phyloP scores from a whole-genome alignment of 2,329 filamentous ascomycete genomes.

The Stagonosporopsis chrysanthemi region DNA sequence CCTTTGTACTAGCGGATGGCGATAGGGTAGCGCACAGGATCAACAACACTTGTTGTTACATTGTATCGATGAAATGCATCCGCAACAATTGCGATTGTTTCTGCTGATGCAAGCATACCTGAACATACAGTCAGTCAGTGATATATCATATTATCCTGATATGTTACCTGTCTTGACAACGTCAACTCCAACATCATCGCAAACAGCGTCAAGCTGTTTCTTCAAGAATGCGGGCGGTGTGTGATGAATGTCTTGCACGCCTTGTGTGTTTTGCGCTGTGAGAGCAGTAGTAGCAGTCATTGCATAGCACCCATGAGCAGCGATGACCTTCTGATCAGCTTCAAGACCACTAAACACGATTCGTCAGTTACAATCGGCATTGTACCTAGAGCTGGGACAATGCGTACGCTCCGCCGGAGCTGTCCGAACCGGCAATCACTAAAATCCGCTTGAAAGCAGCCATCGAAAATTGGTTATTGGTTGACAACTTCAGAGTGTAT shows the following conservation, averaged over 20 bases:
- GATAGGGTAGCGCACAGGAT: constrained; percentile 67
- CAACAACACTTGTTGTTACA: constrained; percentile 69
- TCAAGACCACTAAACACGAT: constrained; percentile 75
- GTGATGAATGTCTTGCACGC: constrained; percentile 81
- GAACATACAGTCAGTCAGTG: constrained; percentile 12
- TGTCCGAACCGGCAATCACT: constrained; percentile 87
- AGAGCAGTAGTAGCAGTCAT: constrained; percentile 95
- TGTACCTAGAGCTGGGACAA: constrained; percentile 23
- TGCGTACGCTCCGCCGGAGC: constrained; percentile 84
- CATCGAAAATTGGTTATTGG: constrained; percentile 29
- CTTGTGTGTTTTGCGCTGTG: constrained; percentile 93
- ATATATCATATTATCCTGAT: background rate
- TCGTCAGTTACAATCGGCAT: constrained; percentile 28
- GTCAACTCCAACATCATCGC: constrained; percentile 85
- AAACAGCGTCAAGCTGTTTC: constrained; percentile 84
- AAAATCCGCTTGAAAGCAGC: constrained; percentile 64
- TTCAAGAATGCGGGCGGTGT: constrained; percentile 79
- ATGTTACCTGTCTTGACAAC: constrained; percentile 84
- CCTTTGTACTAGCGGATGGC: background rate
- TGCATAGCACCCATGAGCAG: constrained; percentile 90
- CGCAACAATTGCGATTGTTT: constrained; percentile 73
- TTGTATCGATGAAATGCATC: constrained; percentile 66
- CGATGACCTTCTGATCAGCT: constrained; percentile 93
- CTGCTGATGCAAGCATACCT: constrained; percentile 84
- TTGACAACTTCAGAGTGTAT: constrained; percentile 4